phyloP scores from a whole-genome alignment of 257 asterid genomes.

The Oldenlandia corymbosa region DNA sequence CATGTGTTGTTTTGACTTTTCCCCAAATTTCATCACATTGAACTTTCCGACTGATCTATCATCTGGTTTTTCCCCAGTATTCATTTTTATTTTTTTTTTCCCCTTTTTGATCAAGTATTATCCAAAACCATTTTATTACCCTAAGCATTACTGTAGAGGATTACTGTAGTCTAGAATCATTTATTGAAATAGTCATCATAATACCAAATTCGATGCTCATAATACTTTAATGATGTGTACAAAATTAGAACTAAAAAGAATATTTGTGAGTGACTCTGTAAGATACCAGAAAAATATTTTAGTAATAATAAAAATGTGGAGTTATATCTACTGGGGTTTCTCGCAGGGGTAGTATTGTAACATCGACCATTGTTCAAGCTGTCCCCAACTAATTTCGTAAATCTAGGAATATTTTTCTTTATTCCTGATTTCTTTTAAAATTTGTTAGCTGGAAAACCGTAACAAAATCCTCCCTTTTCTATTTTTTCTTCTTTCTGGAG shows the following conservation, averaged over 20 bases:
- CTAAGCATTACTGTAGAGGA: too few species aligned
- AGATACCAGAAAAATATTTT: too few species aligned
- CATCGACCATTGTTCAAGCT: conserved; percentile 22
- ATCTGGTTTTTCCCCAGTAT: not conserved
- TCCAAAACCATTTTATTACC: not conserved
- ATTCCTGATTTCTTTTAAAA: conserved; percentile 15
- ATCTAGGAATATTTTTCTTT: conserved; percentile 31
- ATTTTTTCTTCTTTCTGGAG: not conserved
- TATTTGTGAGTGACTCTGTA: too few species aligned
- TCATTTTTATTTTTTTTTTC: too few species aligned
- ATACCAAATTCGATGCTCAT: too few species aligned
- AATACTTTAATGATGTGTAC: too few species aligned
- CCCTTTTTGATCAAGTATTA: too few species aligned
- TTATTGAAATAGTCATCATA: too few species aligned
- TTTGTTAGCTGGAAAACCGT: conserved; percentile 30
- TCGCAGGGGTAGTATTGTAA: conserved; percentile 38
- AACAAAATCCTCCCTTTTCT: not conserved
- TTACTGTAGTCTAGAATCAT: too few species aligned
- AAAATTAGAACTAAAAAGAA: not conserved
- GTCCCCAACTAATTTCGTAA: conserved; percentile 55
- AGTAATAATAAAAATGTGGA: not conserved
- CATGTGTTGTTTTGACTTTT: conserved; percentile 21
- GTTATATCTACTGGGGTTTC: conserved; percentile 10
- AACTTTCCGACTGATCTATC: conserved; percentile 27
- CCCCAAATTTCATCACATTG: conserved; percentile 24